phyloP scores from a whole-genome alignment of 345 rosid species.

The Dovyalis caffra region DNA sequence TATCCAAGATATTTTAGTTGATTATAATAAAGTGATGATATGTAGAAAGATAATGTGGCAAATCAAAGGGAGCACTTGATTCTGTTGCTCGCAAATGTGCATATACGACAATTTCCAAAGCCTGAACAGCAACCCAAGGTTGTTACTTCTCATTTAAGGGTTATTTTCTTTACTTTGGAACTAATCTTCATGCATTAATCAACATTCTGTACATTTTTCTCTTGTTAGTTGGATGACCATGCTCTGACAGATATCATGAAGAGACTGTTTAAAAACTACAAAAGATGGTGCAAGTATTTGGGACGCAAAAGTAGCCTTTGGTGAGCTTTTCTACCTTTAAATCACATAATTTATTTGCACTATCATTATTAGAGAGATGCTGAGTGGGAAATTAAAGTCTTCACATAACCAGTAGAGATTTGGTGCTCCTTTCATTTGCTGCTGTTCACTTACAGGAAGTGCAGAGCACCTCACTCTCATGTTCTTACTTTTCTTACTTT shows the following conservation, averaged over 20 bases:
- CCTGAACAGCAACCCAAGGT: slow-evolving; percentile 59
- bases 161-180: slow-evolving; percentile 3
- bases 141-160: slow-evolving; percentile 17
- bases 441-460: neutral
- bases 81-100: slow-evolving; percentile 58
- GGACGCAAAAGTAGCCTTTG: slow-evolving; percentile 68
- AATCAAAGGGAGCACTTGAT: slow-evolving; percentile 70
- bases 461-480: neutral
- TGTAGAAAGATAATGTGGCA: slow-evolving; percentile 54
- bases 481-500: too few species aligned
- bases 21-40: neutral
- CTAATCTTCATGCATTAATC: neutral
- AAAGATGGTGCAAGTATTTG: slow-evolving; percentile 65
- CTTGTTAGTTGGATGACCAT: slow-evolving; percentile 50
- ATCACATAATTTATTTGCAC: neutral
- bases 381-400: neutral
- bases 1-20: neutral
- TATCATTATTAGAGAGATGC: neutral
- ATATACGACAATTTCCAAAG: slow-evolving; percentile 51
- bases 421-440: neutral
- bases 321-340: slow-evolving; percentile 31
- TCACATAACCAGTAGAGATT: neutral
- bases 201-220: neutral
- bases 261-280: slow-evolving; percentile 59
- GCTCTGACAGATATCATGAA: slow-evolving; percentile 59